Conservation (phyloP, 352 stramenopile species). For the Plasmopara muralis region DNA sequence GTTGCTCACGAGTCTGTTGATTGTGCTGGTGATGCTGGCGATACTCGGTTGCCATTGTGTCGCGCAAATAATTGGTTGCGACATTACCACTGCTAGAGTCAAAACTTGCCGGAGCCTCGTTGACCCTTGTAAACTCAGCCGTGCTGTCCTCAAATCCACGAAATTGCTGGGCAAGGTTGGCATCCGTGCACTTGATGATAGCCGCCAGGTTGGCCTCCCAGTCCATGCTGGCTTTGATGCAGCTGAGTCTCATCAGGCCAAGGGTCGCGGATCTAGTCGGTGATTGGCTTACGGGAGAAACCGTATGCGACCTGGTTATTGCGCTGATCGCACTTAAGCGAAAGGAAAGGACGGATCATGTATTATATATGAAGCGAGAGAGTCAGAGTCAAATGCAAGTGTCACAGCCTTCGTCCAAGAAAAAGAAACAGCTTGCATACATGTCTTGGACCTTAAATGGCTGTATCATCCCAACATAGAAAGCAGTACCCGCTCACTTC, state of each 20-base stretch:
- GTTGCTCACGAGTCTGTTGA: constrained; percentile 3
- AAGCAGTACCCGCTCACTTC: no score
- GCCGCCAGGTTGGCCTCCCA: constrained; percentile 71
- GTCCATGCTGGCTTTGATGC: constrained; percentile 29
- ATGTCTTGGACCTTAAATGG: no score
- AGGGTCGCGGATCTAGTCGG: constrained; percentile 10
- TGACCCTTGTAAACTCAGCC: constrained; percentile 12
- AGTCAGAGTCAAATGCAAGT: background rate
- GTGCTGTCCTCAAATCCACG: constrained; percentile 48
- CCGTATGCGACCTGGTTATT: background rate
- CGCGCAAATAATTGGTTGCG: constrained; percentile 28
- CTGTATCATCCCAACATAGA: no score
- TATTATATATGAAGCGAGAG: background rate
- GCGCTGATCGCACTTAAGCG: constrained; percentile 11
- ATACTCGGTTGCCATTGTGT: constrained; percentile 27
- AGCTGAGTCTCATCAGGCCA: constrained; percentile 7
- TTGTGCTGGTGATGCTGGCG: constrained; percentile 9
- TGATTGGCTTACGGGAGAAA: constrained; percentile 14
- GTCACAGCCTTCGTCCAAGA: background rate
- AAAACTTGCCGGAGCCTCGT: background rate
- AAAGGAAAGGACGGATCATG: constrained; percentile 1
- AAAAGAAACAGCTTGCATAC: background rate
- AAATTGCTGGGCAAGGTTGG: constrained; percentile 71
- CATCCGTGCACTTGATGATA: constrained; percentile 80
- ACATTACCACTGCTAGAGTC: constrained; percentile 22